Conservation (phyloP, 768 basidiomycete species). For the Auricularia cornea region DNA sequence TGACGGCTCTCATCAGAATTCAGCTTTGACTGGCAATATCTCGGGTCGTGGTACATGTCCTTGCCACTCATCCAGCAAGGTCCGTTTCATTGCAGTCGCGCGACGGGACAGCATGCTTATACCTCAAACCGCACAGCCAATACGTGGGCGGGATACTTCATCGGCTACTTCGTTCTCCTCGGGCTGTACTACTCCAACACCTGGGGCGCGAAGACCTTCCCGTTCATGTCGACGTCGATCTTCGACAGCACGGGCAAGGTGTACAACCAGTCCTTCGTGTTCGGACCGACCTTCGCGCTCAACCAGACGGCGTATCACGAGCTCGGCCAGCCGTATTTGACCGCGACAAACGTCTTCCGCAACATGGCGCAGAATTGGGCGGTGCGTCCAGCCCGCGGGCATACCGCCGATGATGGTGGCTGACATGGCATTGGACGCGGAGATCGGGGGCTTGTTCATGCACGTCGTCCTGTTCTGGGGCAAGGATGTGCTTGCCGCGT, state of each 20-base stretch:
- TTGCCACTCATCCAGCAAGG: constrained; percentile 50
- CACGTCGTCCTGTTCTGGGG: constrained; percentile 54
- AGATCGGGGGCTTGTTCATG: constrained; percentile 55
- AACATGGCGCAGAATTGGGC: constrained; percentile 5
- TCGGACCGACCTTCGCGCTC: constrained; percentile 41
- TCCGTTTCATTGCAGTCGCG: constrained; percentile 14
- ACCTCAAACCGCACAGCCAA: constrained; percentile 21
- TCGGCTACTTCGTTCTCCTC: constrained; percentile 47
- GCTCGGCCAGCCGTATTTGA: constrained; percentile 40
- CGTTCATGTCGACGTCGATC: constrained; percentile 53
- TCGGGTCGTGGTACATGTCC: constrained; percentile 46
- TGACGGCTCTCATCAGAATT: constrained; percentile 19
- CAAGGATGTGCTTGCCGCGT: constrained; percentile 38
- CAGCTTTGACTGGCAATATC: constrained; percentile 65
- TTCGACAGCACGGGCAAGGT: constrained; percentile 46
- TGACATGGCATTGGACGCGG: constrained; percentile 7
- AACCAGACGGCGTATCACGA: constrained; percentile 46
- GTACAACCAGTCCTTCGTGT: constrained; percentile 48
- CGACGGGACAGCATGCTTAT: neutral
- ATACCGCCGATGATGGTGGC: too few relatives aligned
- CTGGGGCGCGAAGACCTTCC: constrained; percentile 49
- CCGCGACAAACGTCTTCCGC: constrained; percentile 30
- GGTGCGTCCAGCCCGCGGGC: too few relatives aligned
- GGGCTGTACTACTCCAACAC: constrained; percentile 55
- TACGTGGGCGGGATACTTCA: constrained; percentile 43